These are phyloP conservation scores for Aspergillus quadricinctus DNA, from an alignment of 2,329 filamentous ascomycete species.

Conservation along the genomic window DNA sequence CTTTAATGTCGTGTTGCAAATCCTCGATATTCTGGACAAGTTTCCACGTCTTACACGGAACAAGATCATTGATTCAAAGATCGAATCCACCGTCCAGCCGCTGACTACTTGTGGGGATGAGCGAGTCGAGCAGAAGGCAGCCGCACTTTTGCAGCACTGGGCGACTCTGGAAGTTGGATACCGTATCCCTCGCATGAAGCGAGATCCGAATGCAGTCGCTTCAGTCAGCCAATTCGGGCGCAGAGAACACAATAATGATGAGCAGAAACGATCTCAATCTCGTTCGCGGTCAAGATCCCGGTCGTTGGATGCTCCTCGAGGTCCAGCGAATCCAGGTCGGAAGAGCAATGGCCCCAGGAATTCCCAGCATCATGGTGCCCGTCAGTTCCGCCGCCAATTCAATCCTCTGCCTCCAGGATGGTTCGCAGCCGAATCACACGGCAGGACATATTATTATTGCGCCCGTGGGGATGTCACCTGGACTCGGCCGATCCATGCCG, in stretches of 20 bases:
- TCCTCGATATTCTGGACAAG: slow-evolving; percentile 81
- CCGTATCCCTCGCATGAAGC: slow-evolving; percentile 85
- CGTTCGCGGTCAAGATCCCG: slow-evolving; percentile 48
- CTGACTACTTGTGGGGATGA: slow-evolving; percentile 67
- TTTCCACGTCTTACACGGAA: slow-evolving; percentile 90
- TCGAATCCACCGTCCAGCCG: slow-evolving; percentile 73
- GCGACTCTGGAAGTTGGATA: slow-evolving; percentile 85
- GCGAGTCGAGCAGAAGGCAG: slow-evolving; percentile 67
- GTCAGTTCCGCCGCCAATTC: slow-evolving; percentile 53
- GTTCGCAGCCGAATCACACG: slow-evolving; percentile 72
- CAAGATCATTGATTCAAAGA: slow-evolving; percentile 95
- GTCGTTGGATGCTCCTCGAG: slow-evolving; percentile 42
- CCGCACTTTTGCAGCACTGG: slow-evolving; percentile 75
- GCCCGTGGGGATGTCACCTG: slow-evolving; percentile 74
- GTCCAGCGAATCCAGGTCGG: slow-evolving; percentile 43
- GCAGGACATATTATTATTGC: slow-evolving; percentile 82
- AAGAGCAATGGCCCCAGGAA: slow-evolving; percentile 56
- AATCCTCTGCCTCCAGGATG: slow-evolving; percentile 73
- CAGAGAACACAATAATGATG: slow-evolving; percentile 47
- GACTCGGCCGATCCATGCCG: slow-evolving; percentile 68
- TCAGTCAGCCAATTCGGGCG: slow-evolving; percentile 63
- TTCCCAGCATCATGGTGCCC: slow-evolving; percentile 53
- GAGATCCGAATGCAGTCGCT: slow-evolving; percentile 60
- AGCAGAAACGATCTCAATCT: slow-evolving; percentile 46
- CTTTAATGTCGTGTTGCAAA: slow-evolving; percentile 80